Evolutionary conservation across 2,329 filamentous ascomycete species (phyloP).

Genomic region (Penicillium griseofulvum): DNA sequence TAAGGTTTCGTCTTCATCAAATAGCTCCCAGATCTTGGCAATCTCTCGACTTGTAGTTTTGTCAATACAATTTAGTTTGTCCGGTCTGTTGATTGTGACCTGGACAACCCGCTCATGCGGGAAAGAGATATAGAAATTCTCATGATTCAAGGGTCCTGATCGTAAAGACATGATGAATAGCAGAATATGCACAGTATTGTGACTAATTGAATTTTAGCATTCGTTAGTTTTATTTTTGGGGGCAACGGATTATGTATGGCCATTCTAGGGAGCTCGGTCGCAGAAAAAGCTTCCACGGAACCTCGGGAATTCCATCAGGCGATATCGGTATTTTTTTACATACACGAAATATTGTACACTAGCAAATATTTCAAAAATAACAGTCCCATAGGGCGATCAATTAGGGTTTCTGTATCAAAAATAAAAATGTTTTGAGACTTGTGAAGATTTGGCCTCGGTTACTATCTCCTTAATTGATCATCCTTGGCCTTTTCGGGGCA

Average conservation of each 20-base stretch:
- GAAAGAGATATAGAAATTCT: constrained; percentile 34
- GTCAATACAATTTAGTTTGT: constrained; percentile 44
- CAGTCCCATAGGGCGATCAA: background rate
- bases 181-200: background rate
- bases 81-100: constrained; percentile 43
- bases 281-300: constrained; percentile 1
- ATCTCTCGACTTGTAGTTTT: constrained; percentile 45
- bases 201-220: background rate
- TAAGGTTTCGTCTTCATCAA: constrained; percentile 60
- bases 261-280: background rate
- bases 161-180: constrained; percentile 27
- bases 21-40: constrained; percentile 56
- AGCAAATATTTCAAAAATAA: background rate
- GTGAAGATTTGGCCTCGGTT: constrained; percentile 4
- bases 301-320: constrained; percentile 1
- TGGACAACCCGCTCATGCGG: constrained; percentile 44
- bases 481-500: background rate
- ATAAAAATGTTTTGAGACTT: background rate
- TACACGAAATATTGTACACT: background rate
- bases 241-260: background rate
- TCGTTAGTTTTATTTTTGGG: background rate
- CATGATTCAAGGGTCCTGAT: constrained; percentile 14
- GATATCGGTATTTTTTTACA: background rate
- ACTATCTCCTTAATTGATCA: background rate
- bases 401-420: background rate